These are phyloP conservation scores for Nymphaea thermarum DNA, from an alignment of 164 flowering plant species.

Conservation along the genomic window DNA sequence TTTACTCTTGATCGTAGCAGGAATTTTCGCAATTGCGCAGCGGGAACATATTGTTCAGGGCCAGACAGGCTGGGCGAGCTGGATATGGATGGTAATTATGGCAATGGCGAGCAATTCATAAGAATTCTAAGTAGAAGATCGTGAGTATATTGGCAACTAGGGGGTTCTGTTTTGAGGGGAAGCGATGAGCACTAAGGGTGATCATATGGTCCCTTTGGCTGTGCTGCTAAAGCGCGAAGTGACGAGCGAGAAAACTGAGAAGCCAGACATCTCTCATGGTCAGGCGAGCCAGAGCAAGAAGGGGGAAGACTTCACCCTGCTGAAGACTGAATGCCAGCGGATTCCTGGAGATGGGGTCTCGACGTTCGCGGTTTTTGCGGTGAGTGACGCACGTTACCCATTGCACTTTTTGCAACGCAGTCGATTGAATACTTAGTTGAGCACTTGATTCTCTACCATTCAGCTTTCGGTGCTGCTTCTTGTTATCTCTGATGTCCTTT, in stretches of 20 bases:
- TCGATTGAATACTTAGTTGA: too few relatives aligned
- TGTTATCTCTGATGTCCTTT: too few relatives aligned
- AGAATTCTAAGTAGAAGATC: not conserved
- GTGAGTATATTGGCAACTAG: not conserved
- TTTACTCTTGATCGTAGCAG: not conserved
- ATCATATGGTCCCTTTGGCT: constrained; percentile 77
- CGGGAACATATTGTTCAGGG: not conserved
- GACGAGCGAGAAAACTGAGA: constrained; percentile 72
- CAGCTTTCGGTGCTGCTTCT: too few relatives aligned
- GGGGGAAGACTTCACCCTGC: constrained; percentile 83
- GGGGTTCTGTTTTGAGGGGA: not conserved
- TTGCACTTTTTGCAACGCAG: too few relatives aligned
- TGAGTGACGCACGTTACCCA: constrained; percentile 10
- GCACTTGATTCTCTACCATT: too few relatives aligned
- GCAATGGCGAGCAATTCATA: not conserved
- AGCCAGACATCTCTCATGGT: constrained; percentile 64
- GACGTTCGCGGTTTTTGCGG: constrained; percentile 86
- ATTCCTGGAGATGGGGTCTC: constrained; percentile 65
- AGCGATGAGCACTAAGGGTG: constrained; percentile 44
- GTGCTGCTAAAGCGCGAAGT: constrained; percentile 76
- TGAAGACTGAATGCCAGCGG: constrained; percentile 78
- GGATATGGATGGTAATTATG: not conserved
- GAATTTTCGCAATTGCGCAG: not conserved
- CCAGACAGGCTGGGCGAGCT: not conserved
- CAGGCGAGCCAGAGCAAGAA: constrained; percentile 91